These are phyloP conservation scores for Blepharisma japonicum DNA, from an alignment of 73 alveolate genomes.

Conservation along the genomic window DNA sequence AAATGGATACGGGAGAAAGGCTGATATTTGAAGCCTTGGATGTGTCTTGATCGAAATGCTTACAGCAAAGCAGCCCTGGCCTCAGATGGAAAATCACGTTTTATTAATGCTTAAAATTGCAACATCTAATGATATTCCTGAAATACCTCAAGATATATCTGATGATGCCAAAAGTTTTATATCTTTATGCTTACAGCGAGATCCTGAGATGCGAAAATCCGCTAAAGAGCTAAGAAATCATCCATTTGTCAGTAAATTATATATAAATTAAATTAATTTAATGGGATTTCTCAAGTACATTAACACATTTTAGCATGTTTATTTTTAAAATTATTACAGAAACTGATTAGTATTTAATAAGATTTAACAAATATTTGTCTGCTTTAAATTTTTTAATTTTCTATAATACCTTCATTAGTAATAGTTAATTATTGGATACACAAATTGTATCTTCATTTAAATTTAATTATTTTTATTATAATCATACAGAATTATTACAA, in stretches of 20 bases:
- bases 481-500: too few species aligned
- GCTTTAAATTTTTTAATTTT: too few species aligned
- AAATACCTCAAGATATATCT: not conserved
- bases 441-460: too few species aligned
- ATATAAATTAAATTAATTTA: too few species aligned
- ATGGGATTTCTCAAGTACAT: too few species aligned
- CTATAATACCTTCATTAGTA: too few species aligned
- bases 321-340: too few species aligned
- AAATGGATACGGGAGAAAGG: conserved; percentile 58
- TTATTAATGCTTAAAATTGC: conserved; percentile 23
- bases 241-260: conserved; percentile 5
- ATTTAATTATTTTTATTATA: too few species aligned
- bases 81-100: conserved; percentile 34
- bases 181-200: conserved; percentile 32
- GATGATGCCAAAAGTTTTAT: conserved; percentile 40
- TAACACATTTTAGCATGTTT: too few species aligned
- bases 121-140: conserved; percentile 1
- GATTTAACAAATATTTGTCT: too few species aligned
- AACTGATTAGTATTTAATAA: too few species aligned
- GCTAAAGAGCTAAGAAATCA: conserved; percentile 39
- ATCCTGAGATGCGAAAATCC: conserved; percentile 36
- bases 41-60: conserved; percentile 63
- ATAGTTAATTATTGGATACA: too few species aligned
- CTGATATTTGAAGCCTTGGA: conserved; percentile 65
- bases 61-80: conserved; percentile 62